Conservation (phyloP, 78 protist species). For the Guillardia theta region DNA sequence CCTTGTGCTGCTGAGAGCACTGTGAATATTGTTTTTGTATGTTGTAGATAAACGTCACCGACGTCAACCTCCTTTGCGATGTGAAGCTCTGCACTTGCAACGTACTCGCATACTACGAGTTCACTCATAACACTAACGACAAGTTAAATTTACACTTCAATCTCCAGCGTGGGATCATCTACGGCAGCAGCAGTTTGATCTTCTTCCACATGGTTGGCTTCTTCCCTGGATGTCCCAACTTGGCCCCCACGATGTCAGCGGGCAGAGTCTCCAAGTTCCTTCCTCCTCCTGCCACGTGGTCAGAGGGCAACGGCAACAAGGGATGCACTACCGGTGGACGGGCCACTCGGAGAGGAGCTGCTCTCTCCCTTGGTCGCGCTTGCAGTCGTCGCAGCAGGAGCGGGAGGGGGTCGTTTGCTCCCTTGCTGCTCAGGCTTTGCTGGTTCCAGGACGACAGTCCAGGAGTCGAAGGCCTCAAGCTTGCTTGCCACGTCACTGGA, state of each 20-base stretch:
- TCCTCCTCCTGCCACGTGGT: not conserved
- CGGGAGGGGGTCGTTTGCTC: not conserved
- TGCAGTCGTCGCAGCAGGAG: not conserved
- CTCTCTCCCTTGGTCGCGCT: not conserved
- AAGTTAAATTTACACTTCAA: no score
- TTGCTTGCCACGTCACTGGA: not conserved
- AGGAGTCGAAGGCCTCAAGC: not conserved
- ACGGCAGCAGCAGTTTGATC: not conserved
- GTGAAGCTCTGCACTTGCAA: no score
- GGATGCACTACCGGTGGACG: no score
- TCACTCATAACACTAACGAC: no score
- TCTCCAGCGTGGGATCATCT: no score
- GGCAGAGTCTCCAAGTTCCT: not conserved
- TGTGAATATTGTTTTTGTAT: no score
- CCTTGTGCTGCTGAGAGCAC: no score
- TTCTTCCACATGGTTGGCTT: constrained; percentile 40
- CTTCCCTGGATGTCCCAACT: not conserved
- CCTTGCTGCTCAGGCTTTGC: constrained; percentile 27
- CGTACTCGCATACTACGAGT: no score
- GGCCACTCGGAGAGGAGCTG: not conserved
- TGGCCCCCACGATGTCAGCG: not conserved
- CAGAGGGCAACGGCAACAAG: not conserved
- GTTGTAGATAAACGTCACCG: no score
- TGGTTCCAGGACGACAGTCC: not conserved
- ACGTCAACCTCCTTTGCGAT: no score